Conservation (phyloP, 371 early-diverging fungal species). For the Mortierella sp. region DNA sequence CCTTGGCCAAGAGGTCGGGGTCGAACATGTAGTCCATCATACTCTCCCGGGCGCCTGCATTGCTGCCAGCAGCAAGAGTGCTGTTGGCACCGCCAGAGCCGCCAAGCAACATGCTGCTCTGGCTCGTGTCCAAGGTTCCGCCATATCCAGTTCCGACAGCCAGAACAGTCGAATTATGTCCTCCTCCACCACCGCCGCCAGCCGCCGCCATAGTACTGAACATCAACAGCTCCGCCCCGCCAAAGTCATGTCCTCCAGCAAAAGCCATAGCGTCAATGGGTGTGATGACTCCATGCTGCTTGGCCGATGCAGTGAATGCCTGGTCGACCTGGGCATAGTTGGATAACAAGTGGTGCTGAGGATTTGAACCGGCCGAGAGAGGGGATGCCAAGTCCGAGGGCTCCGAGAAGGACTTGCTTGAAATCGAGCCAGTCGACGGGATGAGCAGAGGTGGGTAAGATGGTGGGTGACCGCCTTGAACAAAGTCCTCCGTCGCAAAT, state of each 20-base stretch:
- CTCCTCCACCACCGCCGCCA: not conserved
- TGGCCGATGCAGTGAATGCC: constrained; percentile 15
- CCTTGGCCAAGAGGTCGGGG: constrained; percentile 20
- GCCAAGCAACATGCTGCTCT: constrained; percentile 7
- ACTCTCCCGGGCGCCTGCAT: constrained; percentile 6
- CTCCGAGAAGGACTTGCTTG: constrained; percentile 13
- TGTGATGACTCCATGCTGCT: not conserved
- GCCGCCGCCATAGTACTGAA: not conserved
- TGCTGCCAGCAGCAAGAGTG: not conserved
- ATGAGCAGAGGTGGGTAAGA: constrained; percentile 17
- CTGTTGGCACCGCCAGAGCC: not conserved
- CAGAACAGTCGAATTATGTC: not conserved
- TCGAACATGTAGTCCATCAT: constrained; percentile 24
- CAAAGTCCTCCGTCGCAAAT: constrained; percentile 11
- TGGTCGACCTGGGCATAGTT: constrained; percentile 10
- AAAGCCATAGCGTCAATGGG: constrained; percentile 3
- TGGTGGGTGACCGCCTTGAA: constrained; percentile 16
- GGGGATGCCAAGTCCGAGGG: constrained; percentile 17
- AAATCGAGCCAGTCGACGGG: constrained; percentile 13
- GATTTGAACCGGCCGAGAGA: constrained; percentile 13
- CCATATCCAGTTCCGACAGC: not conserved
- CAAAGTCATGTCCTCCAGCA: not conserved
- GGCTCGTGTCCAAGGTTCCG: not conserved
- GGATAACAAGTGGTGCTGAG: constrained; percentile 12
- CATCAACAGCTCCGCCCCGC: constrained; percentile 3